Percentiles rank a stretch among this genome's conserved stretches.
Evolutionary conservation across 768 basidiomycete genomes (phyloP).

Genomic region (Amylocystis lapponica): DNA sequence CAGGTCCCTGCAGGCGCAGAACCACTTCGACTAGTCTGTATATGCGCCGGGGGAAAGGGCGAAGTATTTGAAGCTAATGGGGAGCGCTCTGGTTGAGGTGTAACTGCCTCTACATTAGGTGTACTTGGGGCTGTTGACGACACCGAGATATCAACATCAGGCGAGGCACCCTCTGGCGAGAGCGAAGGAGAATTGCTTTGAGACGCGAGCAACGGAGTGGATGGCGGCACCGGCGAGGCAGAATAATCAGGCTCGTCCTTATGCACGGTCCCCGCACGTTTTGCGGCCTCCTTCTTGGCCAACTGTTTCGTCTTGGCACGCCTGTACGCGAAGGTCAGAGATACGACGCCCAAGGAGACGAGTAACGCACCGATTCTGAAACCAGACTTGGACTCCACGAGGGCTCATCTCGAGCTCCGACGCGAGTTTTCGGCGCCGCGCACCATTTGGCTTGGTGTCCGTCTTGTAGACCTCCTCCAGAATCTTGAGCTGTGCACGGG

Average conservation of each 20-base stretch:
- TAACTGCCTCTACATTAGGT: too few species aligned
- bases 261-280: too few species aligned
- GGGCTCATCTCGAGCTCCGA: conserved; percentile 86
- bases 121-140: too few species aligned
- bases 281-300: conserved; percentile 39
- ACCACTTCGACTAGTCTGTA: too few species aligned
- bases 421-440: conserved; percentile 74
- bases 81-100: too few species aligned
- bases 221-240: neutral
- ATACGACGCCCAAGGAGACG: conserved; percentile 10
- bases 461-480: conserved; percentile 82
- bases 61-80: too few species aligned
- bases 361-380: conserved; percentile 78
- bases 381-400: conserved; percentile 95
- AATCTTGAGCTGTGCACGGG: conserved; percentile 80
- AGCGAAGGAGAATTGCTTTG: conserved; percentile 3
- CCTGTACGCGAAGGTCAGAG: conserved; percentile 29
- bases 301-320: conserved; percentile 80
- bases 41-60: too few species aligned
- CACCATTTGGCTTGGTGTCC: conserved; percentile 89
- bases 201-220: neutral
- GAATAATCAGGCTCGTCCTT: neutral
- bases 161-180: conserved; percentile 3
- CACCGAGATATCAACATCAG: too few species aligned
- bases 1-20: too few species aligned